phyloP scores from a whole-genome alignment of 352 stramenopile genomes.

The Phytophthora uliginosa region DNA sequence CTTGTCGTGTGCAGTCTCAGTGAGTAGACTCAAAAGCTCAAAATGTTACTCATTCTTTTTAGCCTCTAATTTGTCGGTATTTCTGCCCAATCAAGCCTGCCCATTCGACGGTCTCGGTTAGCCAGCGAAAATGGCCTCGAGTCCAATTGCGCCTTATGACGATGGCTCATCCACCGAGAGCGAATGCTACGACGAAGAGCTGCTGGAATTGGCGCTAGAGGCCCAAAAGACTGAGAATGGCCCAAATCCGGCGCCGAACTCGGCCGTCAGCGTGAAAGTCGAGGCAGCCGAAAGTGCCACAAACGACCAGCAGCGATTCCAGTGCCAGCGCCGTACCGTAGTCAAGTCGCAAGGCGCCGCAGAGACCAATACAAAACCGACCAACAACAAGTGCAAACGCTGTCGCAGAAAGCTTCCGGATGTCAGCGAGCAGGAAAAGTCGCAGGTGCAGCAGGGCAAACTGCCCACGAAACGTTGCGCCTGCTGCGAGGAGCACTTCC shows the following conservation, averaged over 20 bases:
- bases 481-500: constrained; percentile 13
- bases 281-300: neutral
- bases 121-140: constrained; percentile 8
- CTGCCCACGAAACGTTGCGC: constrained; percentile 12
- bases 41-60: too few species aligned
- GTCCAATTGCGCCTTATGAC: constrained; percentile 12
- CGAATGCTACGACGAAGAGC: constrained; percentile 35
- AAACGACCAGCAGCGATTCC: neutral
- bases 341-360: neutral
- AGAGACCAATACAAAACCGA: neutral
- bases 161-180: constrained; percentile 42
- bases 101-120: neutral
- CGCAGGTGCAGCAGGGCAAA: constrained; percentile 4
- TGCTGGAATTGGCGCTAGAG: constrained; percentile 1
- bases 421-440: constrained; percentile 9
- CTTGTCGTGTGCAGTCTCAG: neutral
- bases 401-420: constrained; percentile 19
- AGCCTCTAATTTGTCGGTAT: neutral
- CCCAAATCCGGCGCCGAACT: neutral
- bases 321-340: neutral
- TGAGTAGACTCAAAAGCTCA: too few species aligned
- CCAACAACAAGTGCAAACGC: constrained; percentile 14
- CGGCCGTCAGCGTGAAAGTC: constrained; percentile 8
- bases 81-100: neutral
- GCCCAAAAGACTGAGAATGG: neutral